Base-by-base conservation (phyloP, 805 yeast genomes). In the Torulaspora franciscae region DNA sequence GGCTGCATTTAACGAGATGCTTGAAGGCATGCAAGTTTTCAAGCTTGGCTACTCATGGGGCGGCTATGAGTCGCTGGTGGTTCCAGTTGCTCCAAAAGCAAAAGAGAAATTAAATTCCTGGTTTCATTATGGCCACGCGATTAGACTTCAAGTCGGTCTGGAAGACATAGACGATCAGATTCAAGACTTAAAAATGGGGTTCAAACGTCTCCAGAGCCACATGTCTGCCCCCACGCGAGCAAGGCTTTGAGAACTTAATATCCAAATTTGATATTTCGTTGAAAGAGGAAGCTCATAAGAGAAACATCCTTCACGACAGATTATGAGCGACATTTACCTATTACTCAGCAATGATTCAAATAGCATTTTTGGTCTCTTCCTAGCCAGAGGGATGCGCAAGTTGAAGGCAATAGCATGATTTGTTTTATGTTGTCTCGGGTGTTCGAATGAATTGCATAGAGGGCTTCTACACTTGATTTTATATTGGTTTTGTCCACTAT, bases 1-100 rank as follows among this genome's bases (percentile, higher is more conserved):
- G 32, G 29, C 32, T 10, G 45, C 32, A 7, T 30, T 49, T 10
- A 43, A 39, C 11, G 27, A 35, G 10, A 46, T 49, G 48, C 40
- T 49, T 22, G 50, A 49, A 19, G 26, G 37, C 10, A 49, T 44
- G 45, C 27, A 24, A n/a, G 25, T 49, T 22, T 49, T 49, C 32
- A 23, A 32, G n/a, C 27, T 49, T 17, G 52, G 52, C 7, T 49
- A 33, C 23, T 49, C 52, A 17, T 49, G 52, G 52, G 52, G 52
- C 8, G 52, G 52, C n/a, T 49, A 48, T 22, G 52, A 48, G 24
- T 38, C 45, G 7, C 36, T 48, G 35, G 29, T 48, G 7, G 36
- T 40, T 7, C 50, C 49, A 5, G 44, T 46, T 4, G 39, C 41
- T 19, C 29, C 42, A 8, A 13, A 11, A 15, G 19, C 17, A 26